These are phyloP conservation scores for Schoenoplectus triqueter DNA, from an alignment of 202 grass and related monocot species.

Conservation along the genomic window DNA sequence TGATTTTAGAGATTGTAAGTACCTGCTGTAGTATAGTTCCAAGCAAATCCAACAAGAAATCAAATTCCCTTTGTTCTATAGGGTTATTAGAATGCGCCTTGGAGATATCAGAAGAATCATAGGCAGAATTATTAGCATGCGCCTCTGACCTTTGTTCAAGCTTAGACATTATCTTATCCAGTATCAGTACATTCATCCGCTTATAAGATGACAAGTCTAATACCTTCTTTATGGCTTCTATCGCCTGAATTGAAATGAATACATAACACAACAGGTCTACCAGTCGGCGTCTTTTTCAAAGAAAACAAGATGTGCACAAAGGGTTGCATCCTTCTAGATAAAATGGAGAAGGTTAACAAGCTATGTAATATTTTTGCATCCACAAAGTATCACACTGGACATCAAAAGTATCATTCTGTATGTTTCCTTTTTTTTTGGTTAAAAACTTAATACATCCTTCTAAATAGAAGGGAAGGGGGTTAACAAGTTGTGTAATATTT, in stretches of 20 bases:
- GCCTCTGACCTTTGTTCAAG: conserved; percentile 50
- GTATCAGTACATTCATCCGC: conserved; percentile 55
- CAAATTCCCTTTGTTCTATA: conserved; percentile 51
- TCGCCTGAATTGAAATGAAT: conserved; percentile 55
- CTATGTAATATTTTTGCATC: no score
- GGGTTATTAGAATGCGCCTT: conserved; percentile 4
- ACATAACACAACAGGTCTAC: conserved; percentile 19
- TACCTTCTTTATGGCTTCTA: conserved; percentile 83
- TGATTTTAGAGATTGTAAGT: conserved; percentile 30
- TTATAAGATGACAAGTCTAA: conserved; percentile 73
- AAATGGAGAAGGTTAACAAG: no score
- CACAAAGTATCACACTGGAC: neutral
- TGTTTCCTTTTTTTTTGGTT: neutral
- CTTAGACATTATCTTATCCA: conserved; percentile 68
- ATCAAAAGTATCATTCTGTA: neutral
- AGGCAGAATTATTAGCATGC: conserved; percentile 7
- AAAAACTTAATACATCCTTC: no score
- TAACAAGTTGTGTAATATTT: neutral
- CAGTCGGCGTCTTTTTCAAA: conserved; percentile 6
- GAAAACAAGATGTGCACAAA: neutral
- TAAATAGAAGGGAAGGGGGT: no score
- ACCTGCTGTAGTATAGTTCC: conserved; percentile 93
- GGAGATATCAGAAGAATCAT: conserved; percentile 43
- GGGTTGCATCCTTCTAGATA: no score
- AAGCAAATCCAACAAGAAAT: conserved; percentile 73